Evolutionary conservation across 2,329 filamentous ascomycete species (phyloP).

Genomic region (Bipolaris zeicola): DNA sequence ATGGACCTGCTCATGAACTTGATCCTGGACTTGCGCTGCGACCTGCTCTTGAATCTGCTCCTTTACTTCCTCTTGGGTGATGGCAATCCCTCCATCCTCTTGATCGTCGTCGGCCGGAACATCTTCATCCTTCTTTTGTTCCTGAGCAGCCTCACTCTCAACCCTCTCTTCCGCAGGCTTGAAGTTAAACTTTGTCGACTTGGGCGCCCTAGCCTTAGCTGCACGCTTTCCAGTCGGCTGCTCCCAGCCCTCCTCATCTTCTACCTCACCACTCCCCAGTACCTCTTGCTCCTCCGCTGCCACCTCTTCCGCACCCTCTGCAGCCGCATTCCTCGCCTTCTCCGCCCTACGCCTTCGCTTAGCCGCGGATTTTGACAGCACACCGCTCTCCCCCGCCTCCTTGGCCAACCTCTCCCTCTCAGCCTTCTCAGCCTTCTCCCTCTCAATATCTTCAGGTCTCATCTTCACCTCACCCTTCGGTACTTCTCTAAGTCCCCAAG

Average conservation of each 20-base stretch:
- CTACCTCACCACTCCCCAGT: background rate
- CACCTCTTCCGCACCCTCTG: slow-evolving; percentile 4
- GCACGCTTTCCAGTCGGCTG: slow-evolving; percentile 20
- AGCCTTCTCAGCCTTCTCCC: slow-evolving; percentile 28
- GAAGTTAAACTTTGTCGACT: slow-evolving; percentile 16
- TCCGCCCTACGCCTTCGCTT: slow-evolving; percentile 15
- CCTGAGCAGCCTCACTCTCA: slow-evolving; percentile 1
- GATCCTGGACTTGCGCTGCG: slow-evolving; percentile 5
- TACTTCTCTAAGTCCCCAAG: slow-evolving; percentile 79
- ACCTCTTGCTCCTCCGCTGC: slow-evolving; percentile 1
- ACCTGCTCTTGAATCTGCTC: slow-evolving; percentile 12
- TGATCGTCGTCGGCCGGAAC: background rate
- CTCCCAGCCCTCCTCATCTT: slow-evolving; percentile 19
- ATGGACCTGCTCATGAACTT: slow-evolving; percentile 14
- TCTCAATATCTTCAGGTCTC: slow-evolving; percentile 26
- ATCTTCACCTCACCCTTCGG: slow-evolving; percentile 82
- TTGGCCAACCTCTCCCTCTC: slow-evolving; percentile 26
- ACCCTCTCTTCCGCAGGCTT: slow-evolving; percentile 14
- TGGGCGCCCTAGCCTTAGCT: slow-evolving; percentile 14
- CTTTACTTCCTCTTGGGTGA: slow-evolving; percentile 13
- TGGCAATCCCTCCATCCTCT: slow-evolving; percentile 13
- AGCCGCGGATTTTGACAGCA: slow-evolving; percentile 8
- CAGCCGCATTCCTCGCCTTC: background rate
- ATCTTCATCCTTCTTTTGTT: slow-evolving; percentile 4
- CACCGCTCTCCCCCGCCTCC: slow-evolving; percentile 35